phyloP scores from a whole-genome alignment of 805 yeast genomes.

The Candida pseudofarinosa region DNA sequence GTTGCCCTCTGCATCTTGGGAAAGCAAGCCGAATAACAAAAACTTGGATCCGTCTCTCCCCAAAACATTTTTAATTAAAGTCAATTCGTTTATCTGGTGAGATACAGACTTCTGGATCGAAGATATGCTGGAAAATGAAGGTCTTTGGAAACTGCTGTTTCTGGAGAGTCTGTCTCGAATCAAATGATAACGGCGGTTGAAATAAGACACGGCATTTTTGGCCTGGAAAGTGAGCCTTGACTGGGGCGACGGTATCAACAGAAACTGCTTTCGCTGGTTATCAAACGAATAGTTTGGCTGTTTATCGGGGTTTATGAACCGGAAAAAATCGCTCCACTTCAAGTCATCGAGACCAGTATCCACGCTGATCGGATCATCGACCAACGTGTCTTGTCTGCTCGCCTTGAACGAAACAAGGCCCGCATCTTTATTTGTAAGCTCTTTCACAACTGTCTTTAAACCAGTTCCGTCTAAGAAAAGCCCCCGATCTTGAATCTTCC shows the following conservation, averaged over 20 bases:
- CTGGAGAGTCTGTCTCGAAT: conserved; percentile 69
- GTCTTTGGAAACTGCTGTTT: conserved; percentile 67
- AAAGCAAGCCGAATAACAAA: conserved; percentile 71
- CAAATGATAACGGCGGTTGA: conserved; percentile 55
- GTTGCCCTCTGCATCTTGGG: conserved; percentile 59
- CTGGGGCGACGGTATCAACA: conserved; percentile 17
- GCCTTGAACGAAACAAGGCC: conserved; percentile 11
- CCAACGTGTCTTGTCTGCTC: conserved; percentile 20
- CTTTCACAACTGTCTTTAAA: conserved; percentile 59
- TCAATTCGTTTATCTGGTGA: conserved; percentile 38
- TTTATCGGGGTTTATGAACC: conserved; percentile 55
- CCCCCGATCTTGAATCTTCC: conserved; percentile 91
- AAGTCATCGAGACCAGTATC: conserved; percentile 25
- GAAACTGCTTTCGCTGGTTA: conserved; percentile 57
- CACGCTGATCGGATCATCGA: conserved; percentile 9
- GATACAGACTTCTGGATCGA: conserved; percentile 31
- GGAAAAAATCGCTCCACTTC: conserved; percentile 72
- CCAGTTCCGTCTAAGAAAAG: conserved; percentile 78
- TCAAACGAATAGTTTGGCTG: conserved; percentile 69
- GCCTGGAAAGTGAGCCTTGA: background rate
- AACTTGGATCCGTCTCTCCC: conserved; percentile 82
- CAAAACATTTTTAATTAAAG: conserved; percentile 75
- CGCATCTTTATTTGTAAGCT: conserved; percentile 22
- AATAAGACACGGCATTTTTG: conserved; percentile 30
- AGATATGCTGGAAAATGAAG: conserved; percentile 40